Evolutionary conservation across 2,329 filamentous ascomycete genomes (phyloP).

Genomic region (Blastomyces emzantsi): DNA sequence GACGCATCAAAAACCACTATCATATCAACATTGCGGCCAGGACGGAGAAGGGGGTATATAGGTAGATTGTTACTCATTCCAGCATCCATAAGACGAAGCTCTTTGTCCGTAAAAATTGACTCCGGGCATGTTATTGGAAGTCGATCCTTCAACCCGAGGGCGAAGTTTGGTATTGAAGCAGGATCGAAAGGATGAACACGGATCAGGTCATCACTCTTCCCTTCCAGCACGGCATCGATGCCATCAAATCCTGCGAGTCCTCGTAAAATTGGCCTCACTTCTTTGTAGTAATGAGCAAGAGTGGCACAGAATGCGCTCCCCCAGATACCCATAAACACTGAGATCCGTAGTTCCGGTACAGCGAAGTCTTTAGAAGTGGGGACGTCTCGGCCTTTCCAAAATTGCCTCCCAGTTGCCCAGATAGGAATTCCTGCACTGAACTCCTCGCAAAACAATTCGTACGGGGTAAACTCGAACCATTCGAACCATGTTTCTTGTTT

Average conservation of each 20-base stretch:
- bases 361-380: constrained; percentile 56
- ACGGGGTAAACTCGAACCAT: constrained; percentile 94
- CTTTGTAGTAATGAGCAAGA: constrained; percentile 89
- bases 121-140: constrained; percentile 70
- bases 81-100: constrained; percentile 86
- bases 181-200: constrained; percentile 95
- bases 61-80: constrained; percentile 98
- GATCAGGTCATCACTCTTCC: constrained; percentile 71
- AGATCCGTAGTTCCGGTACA: constrained; percentile 74
- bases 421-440: constrained; percentile 85
- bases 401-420: constrained; percentile 81
- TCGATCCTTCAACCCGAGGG: constrained; percentile 66
- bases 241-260: constrained; percentile 64
- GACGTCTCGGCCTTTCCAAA: constrained; percentile 62
- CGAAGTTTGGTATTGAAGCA: constrained; percentile 82
- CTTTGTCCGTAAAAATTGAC: constrained; percentile 59
- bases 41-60: constrained; percentile 85
- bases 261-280: constrained; percentile 73
- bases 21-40: constrained; percentile 79
- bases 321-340: constrained; percentile 86
- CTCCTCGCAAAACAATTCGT: constrained; percentile 93
- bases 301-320: constrained; percentile 96
- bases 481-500: constrained; percentile 80
- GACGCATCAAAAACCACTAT: constrained; percentile 91
- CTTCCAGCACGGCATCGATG: constrained; percentile 74